Conservation (phyloP, 2,329 filamentous ascomycete species). For the Alternaria angustiovoidea region DNA sequence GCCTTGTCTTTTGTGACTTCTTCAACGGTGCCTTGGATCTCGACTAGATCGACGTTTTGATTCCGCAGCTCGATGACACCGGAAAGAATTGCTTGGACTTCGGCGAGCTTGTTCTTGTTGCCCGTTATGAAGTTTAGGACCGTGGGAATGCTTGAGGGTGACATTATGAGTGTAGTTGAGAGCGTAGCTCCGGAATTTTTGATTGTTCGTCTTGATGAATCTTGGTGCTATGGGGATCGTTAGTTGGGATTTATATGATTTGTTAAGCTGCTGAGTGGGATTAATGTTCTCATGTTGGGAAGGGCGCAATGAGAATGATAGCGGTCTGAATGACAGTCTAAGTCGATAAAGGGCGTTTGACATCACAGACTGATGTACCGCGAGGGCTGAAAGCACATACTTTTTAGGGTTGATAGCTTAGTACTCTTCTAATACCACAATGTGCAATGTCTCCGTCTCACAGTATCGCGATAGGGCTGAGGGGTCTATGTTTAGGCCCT, state of each 20-base stretch:
- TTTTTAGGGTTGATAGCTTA: slow-evolving; percentile 1
- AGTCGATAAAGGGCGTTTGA: slow-evolving; percentile 7
- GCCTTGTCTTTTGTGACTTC: slow-evolving; percentile 92
- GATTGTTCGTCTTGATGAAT: background rate
- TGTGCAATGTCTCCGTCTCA: slow-evolving; percentile 3
- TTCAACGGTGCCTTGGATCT: slow-evolving; percentile 91
- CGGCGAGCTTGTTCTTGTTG: slow-evolving; percentile 91
- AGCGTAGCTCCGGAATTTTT: background rate
- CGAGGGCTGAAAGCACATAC: slow-evolving; percentile 9
- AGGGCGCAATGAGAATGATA: slow-evolving; percentile 7
- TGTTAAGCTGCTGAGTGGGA: slow-evolving; percentile 23
- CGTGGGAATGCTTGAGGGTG: slow-evolving; percentile 45
- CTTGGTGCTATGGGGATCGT: background rate
- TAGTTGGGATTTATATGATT: background rate
- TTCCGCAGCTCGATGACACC: slow-evolving; percentile 75
- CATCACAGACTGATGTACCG: background rate
- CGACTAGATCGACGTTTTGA: slow-evolving; percentile 79
- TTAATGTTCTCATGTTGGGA: slow-evolving; percentile 5
- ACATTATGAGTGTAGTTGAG: slow-evolving; percentile 11
- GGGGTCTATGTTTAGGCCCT: slow-evolving; percentile 17
- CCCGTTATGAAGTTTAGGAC: slow-evolving; percentile 93
- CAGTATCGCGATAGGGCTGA: slow-evolving; percentile 14
- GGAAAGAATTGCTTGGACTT: slow-evolving; percentile 83
- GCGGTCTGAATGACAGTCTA: background rate
- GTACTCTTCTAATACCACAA: slow-evolving; percentile 1